Conservation (phyloP, 2,329 filamentous ascomycete species). For the Bipolaris zeicola region DNA sequence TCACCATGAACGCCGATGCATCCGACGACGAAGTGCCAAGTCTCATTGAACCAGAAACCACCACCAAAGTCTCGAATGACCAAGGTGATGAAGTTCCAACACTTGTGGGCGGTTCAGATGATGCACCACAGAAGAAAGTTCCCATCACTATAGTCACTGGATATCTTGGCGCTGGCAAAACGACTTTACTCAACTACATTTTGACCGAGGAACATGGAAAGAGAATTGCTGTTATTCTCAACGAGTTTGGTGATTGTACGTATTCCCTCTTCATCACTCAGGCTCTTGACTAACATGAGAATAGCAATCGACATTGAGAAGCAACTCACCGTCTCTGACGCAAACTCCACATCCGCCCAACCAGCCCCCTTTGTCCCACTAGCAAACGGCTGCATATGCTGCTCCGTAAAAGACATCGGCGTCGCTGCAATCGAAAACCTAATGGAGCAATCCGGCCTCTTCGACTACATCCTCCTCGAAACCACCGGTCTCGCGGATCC, state of each 20-base stretch:
- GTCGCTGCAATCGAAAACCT: constrained; percentile 94
- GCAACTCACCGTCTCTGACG: constrained; percentile 78
- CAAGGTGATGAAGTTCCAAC: constrained; percentile 29
- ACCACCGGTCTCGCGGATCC: constrained; percentile 95
- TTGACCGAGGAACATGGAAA: constrained; percentile 94
- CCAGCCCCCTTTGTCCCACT: constrained; percentile 77
- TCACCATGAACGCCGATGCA: constrained; percentile 24
- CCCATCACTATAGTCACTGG: constrained; percentile 88
- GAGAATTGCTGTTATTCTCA: constrained; percentile 97
- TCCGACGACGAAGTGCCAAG: constrained; percentile 49
- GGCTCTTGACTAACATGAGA: not conserved
- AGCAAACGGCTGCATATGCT: constrained; percentile 96
- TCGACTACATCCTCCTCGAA: constrained; percentile 97
- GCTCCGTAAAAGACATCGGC: constrained; percentile 94
- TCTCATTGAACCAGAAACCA: constrained; percentile 59
- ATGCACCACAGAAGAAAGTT: constrained; percentile 66
- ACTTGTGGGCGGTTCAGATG: constrained; percentile 48
- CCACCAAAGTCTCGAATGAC: constrained; percentile 28
- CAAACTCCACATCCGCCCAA: constrained; percentile 36
- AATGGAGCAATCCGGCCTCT: constrained; percentile 90
- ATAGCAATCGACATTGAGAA: constrained; percentile 93
- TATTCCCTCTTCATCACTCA: not conserved
- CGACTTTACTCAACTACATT: constrained; percentile 94
- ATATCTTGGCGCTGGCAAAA: constrained; percentile 95
- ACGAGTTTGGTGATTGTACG: constrained; percentile 59